Base-by-base conservation (phyloP, 2,329 filamentous ascomycete species). In the Helotiales sp. region DNA sequence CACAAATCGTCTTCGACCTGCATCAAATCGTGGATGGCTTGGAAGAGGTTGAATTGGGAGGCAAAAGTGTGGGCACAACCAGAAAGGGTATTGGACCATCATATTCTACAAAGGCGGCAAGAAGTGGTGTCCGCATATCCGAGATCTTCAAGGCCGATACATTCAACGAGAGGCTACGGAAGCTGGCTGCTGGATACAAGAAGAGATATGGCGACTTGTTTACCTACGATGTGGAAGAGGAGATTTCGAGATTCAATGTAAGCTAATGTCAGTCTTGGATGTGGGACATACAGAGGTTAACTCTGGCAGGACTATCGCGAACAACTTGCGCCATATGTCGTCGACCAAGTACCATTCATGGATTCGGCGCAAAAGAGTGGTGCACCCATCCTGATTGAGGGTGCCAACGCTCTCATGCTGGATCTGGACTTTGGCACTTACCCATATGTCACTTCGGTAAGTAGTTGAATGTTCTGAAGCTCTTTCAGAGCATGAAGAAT, bases 11-110 rank as follows among this genome's bases (percentile, higher is more conserved):
- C 74, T 84, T 91, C 68, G 85, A 90, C 74, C 79, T 91, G 32
- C 89, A 91, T 77, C 83, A 85, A 66, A 81, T 87, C 68, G 89
- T 91, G 17, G 91, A 93, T 72, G 90, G 90, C 3, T 82, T 92
- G 8, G 88, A 91, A 76, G 87, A 88, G 76, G 75, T 76, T 28
- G 82, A 84, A 73, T 78, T 86, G 32, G 82, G 84, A 6, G 75
- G 72, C 13, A 73, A 77, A 61, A 79, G 75, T 40, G 80, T 84
- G 59, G 81, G 82, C n/a, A 83, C 82, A 30, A 83, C 82, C 13
- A 73, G 69, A 34, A 75, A 82, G 74, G 82, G 83, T 68, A 85
- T 85, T 67, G 82, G 83, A 73, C 87, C 86, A 80, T 84, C 83
- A 17, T 88, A 87, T 77, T 84, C 82, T 72, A 85, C 82, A 69